Evolutionary conservation across 352 stramenopile genomes (phyloP).

Genomic region (Pythium utonaiense): DNA sequence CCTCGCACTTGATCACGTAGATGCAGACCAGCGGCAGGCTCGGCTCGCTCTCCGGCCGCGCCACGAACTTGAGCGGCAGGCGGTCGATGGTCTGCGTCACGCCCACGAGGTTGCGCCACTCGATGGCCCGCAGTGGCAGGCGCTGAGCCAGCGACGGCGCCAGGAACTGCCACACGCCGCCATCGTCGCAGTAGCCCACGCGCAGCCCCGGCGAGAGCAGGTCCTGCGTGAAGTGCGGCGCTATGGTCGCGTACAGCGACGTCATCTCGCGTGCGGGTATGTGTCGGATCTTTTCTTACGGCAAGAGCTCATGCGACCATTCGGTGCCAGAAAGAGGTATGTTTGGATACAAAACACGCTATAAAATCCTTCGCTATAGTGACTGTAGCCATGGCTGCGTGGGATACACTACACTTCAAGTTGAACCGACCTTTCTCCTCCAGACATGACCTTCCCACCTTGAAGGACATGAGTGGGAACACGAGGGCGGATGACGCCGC

Average conservation of each 20-base stretch:
- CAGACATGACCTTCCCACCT: no score
- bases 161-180: conserved; percentile 82
- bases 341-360: no score
- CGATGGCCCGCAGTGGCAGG: conserved; percentile 69
- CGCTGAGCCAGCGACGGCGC: conserved; percentile 53
- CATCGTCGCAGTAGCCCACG: conserved; percentile 68
- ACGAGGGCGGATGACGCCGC: no score
- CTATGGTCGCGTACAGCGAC: conserved; percentile 66
- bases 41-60: conserved; percentile 18
- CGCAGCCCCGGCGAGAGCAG: conserved; percentile 58
- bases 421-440: no score
- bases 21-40: conserved; percentile 51
- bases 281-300: neutral
- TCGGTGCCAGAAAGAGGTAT: no score
- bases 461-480: no score
- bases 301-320: no score
- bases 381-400: no score
- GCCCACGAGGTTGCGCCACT: conserved; percentile 80
- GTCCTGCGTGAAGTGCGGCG: conserved; percentile 68
- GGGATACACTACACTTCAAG: no score
- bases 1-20: conserved; percentile 84
- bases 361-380: no score
- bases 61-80: conserved; percentile 55
- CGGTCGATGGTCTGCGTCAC: conserved; percentile 68
- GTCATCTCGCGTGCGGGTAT: conserved; percentile 45